Evolutionary conservation across 768 basidiomycete genomes (phyloP).

Genomic region (Lactarius deliciosus): DNA sequence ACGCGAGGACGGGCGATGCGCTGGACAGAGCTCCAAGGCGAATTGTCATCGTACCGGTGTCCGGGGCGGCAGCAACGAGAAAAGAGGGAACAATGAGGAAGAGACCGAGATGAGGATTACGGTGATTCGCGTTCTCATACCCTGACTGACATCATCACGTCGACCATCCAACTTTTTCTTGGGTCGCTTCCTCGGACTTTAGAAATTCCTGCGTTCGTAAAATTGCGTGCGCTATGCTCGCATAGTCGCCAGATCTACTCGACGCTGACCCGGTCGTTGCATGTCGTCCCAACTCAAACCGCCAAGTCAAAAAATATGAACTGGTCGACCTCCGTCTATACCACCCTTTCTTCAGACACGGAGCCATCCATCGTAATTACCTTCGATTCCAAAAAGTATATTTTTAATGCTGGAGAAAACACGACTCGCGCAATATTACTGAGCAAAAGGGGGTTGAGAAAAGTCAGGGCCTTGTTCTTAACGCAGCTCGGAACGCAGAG

Average conservation of each 20-base stretch:
- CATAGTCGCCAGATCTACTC: slow-evolving; percentile 28
- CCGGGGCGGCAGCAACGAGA: too few relatives aligned
- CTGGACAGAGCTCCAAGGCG: too few relatives aligned
- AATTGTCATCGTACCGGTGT: too few relatives aligned
- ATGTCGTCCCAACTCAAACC: not conserved
- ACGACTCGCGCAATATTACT: slow-evolving; percentile 73
- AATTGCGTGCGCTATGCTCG: slow-evolving; percentile 30
- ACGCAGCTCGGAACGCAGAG: slow-evolving; percentile 63
- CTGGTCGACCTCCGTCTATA: slow-evolving; percentile 65
- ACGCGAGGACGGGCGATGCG: too few relatives aligned
- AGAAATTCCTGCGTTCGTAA: slow-evolving; percentile 24
- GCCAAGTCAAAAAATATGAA: slow-evolving; percentile 39
- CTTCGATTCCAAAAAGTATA: slow-evolving; percentile 78
- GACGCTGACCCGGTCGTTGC: slow-evolving; percentile 13
- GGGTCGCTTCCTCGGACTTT: not conserved
- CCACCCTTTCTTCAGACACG: slow-evolving; percentile 68
- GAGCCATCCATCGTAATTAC: slow-evolving; percentile 73
- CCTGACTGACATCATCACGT: not conserved
- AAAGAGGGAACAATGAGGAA: too few relatives aligned
- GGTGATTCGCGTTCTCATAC: not conserved
- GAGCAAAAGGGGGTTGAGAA: slow-evolving; percentile 62
- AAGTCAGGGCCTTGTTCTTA: slow-evolving; percentile 69
- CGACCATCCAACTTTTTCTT: not conserved
- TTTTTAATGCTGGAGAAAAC: slow-evolving; percentile 88
- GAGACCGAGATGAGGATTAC: too few relatives aligned